phyloP scores from a whole-genome alignment of 441 rosid genomes.

The Manihot esculenta region DNA sequence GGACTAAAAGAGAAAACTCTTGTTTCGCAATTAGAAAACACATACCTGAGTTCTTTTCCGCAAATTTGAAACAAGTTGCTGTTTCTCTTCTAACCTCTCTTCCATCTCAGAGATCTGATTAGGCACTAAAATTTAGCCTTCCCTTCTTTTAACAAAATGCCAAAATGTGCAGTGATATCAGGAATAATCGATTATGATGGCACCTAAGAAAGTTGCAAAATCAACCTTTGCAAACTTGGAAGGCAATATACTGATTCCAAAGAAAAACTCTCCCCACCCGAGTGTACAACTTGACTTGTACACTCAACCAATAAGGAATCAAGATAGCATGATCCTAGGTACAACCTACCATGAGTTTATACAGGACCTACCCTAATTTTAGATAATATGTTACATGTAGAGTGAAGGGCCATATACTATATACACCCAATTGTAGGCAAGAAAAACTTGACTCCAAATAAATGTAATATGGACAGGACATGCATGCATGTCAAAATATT shows the following conservation, averaged over 20 bases:
- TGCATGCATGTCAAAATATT: background rate
- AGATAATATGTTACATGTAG: too few species aligned
- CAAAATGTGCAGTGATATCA: conserved; percentile 5
- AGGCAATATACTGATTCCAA: background rate
- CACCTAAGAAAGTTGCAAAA: background rate
- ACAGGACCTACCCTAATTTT: too few species aligned
- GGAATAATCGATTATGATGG: background rate
- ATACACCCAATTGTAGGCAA: too few species aligned
- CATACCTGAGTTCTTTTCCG: conserved; percentile 64
- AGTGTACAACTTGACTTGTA: too few species aligned
- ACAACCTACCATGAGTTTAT: too few species aligned
- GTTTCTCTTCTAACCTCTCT: conserved; percentile 48
- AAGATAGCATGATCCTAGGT: too few species aligned
- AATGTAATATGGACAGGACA: background rate
- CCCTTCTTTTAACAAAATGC: background rate
- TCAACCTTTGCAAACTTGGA: background rate
- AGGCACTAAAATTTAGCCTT: conserved; percentile 23
- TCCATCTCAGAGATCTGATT: conserved; percentile 56
- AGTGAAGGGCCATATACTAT: too few species aligned
- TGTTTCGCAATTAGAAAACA: background rate
- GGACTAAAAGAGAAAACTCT: background rate
- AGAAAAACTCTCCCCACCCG: too few species aligned
- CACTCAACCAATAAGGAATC: too few species aligned
- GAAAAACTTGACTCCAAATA: background rate
- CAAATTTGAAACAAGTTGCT: conserved; percentile 46